Conservation (phyloP, 1,284 basidiomycete genomes). For the Cutaneotrichosporon cutaneum region DNA sequence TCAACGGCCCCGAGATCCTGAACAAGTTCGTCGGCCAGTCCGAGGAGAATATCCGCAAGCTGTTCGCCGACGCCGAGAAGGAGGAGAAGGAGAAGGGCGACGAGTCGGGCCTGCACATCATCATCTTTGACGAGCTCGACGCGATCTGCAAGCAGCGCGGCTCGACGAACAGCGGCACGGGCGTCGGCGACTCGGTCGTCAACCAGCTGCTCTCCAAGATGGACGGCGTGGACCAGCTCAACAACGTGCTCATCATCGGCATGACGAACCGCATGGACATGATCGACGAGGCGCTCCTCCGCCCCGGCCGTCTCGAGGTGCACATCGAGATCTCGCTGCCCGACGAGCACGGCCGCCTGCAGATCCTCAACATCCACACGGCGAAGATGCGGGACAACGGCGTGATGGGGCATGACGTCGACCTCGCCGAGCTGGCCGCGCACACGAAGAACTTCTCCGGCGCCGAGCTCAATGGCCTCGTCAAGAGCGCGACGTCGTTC, state of each 20-base stretch:
- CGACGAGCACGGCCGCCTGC: conserved; percentile 86
- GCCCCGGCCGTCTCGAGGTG: conserved; percentile 98
- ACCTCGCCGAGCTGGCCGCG: conserved; percentile 76
- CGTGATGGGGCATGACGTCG: conserved; percentile 86
- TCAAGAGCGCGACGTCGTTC: conserved; percentile 97
- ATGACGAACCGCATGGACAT: conserved; percentile 99
- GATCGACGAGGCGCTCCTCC: conserved; percentile 97
- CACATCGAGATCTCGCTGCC: conserved; percentile 99
- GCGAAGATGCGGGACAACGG: conserved; percentile 87
- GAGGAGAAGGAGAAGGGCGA: conserved; percentile 99
- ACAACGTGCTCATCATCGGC: conserved; percentile 99
- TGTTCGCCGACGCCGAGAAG: conserved; percentile 96
- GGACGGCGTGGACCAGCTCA: conserved; percentile 98
- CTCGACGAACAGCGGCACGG: conserved; percentile 80
- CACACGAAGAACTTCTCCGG: conserved; percentile 97
- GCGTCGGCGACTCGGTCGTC: conserved; percentile 97
- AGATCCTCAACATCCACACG: conserved; percentile 96
- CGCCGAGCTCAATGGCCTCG: conserved; percentile 91
- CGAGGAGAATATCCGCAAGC: conserved; percentile 98
- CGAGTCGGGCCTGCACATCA: conserved; percentile 96
- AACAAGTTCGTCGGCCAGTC: conserved; percentile 97
- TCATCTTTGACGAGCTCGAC: conserved; percentile 97
- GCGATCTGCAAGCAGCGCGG: conserved; percentile 99
- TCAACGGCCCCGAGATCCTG: conserved; percentile 92
- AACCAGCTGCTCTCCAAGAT: conserved; percentile 99